phyloP scores from a whole-genome alignment of 2,329 filamentous ascomycete genomes.

The Aphanocladium album region DNA sequence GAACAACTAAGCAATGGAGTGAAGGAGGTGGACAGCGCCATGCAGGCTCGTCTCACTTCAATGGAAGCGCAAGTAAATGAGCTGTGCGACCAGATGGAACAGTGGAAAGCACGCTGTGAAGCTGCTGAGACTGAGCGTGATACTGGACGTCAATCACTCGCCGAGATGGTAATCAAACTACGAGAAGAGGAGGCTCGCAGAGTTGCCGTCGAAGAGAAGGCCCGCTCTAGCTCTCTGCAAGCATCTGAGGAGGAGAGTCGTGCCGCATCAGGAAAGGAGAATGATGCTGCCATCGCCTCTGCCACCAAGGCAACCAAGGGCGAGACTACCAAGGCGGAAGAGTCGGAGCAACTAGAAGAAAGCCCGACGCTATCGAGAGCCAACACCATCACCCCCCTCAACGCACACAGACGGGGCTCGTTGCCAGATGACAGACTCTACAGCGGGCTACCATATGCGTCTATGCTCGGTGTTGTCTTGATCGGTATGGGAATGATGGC shows the following conservation, averaged over 20 bases:
- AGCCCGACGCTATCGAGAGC: conserved; percentile 41
- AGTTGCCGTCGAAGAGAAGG: conserved; percentile 37
- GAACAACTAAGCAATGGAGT: conserved; percentile 39
- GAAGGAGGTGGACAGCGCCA: conserved; percentile 24
- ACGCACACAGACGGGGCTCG: conserved; percentile 33
- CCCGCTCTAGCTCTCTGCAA: conserved; percentile 31
- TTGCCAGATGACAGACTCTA: conserved; percentile 39
- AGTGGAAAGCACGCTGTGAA: conserved; percentile 73
- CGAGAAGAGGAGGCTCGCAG: conserved; percentile 58
- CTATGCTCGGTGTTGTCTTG: conserved; percentile 76
- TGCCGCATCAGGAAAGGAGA: conserved; percentile 14
- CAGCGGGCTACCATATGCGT: conserved; percentile 67
- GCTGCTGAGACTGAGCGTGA: conserved; percentile 73
- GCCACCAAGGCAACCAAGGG: neutral
- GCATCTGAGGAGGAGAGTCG: conserved; percentile 15
- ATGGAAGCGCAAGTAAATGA: conserved; percentile 77
- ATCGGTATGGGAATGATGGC: conserved; percentile 81
- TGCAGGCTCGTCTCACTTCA: conserved; percentile 66
- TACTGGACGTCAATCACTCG: conserved; percentile 66
- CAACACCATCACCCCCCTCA: conserved; percentile 45
- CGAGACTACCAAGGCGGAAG: conserved; percentile 10
- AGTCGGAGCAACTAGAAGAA: conserved; percentile 32
- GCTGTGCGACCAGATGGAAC: conserved; percentile 73
- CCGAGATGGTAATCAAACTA: conserved; percentile 83
- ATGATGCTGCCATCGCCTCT: neutral